Evolutionary conservation across 2,329 filamentous ascomycete genomes (phyloP).

Genomic region (Aspergillus ochraceus): DNA sequence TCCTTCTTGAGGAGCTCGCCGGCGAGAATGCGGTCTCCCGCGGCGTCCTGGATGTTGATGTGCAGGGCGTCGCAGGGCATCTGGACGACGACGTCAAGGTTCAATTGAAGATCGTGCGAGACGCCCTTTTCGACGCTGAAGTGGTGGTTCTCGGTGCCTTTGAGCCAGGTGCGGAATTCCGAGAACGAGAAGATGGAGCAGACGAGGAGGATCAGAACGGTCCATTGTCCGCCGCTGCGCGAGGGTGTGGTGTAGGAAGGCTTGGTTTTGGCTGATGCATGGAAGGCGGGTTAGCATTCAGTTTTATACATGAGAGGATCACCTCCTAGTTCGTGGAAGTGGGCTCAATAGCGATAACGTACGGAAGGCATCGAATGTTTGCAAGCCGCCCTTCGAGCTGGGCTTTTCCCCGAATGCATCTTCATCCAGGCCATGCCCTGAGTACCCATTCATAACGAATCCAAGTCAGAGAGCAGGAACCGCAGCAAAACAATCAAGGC

Average conservation of each 20-base stretch:
- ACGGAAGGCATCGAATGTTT: constrained; percentile 98
- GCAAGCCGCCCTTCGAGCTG: constrained; percentile 57
- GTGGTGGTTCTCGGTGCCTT: constrained; percentile 78
- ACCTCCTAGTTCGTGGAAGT: neutral
- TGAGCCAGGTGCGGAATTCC: constrained; percentile 81
- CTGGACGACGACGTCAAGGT: constrained; percentile 85
- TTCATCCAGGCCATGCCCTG: constrained; percentile 70
- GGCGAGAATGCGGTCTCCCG: constrained; percentile 87
- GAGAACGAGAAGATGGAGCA: constrained; percentile 74
- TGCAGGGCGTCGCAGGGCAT: constrained; percentile 91
- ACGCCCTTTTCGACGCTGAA: constrained; percentile 94
- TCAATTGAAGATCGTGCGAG: constrained; percentile 85
- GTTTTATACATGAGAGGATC: neutral
- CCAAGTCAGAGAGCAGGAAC: constrained; percentile 13
- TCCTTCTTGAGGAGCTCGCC: constrained; percentile 72
- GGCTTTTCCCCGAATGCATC: constrained; percentile 75
- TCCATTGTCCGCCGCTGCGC: constrained; percentile 89
- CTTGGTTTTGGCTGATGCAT: constrained; percentile 79
- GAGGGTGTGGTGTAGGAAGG: constrained; percentile 85
- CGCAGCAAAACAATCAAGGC: constrained; percentile 19
- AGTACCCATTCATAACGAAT: constrained; percentile 73
- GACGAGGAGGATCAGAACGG: constrained; percentile 73
- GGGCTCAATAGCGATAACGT: constrained; percentile 43
- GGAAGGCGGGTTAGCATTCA: neutral
- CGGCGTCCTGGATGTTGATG: constrained; percentile 94